Conservation (phyloP, 2,329 filamentous ascomycete species). For the Nannizzia gypsea region DNA sequence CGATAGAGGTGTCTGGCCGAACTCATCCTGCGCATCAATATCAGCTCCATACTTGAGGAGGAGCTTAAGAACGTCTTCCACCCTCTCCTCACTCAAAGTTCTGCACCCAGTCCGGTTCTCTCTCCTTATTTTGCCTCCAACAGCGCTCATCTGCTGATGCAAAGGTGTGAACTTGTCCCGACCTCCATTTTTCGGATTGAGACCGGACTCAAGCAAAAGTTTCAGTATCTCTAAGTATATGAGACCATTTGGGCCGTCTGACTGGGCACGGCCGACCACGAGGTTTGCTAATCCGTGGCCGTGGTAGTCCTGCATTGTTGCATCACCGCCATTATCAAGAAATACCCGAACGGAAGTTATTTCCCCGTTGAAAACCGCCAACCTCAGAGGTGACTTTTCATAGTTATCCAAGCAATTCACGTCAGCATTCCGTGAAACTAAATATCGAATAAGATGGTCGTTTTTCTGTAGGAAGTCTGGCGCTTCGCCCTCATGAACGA, state of each 20-base stretch:
- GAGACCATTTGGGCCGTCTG: neutral
- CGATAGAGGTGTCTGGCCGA: neutral
- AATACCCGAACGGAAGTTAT: neutral
- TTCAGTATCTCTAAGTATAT: neutral
- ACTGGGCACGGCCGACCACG: neutral
- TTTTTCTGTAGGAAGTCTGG: neutral
- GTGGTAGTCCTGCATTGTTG: neutral
- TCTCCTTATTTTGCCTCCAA: neutral
- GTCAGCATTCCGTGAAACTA: neutral
- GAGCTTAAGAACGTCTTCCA: neutral
- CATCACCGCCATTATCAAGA: conserved; percentile 2
- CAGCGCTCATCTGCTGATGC: neutral
- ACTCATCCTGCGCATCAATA: neutral
- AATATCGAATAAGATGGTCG: neutral
- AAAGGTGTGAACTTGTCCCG: neutral
- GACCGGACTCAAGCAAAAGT: neutral
- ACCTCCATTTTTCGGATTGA: neutral
- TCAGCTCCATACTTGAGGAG: conserved; percentile 5
- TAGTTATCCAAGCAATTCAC: neutral
- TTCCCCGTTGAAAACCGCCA: neutral
- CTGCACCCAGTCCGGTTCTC: neutral
- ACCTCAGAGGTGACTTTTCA: neutral
- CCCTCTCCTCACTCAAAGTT: neutral
- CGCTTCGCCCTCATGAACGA: neutral
- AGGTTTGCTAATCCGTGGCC: neutral